These are phyloP conservation scores for Pseudogymnoascus pannorum DNA, from an alignment of 2,329 filamentous ascomycete species.

Conservation along the genomic window DNA sequence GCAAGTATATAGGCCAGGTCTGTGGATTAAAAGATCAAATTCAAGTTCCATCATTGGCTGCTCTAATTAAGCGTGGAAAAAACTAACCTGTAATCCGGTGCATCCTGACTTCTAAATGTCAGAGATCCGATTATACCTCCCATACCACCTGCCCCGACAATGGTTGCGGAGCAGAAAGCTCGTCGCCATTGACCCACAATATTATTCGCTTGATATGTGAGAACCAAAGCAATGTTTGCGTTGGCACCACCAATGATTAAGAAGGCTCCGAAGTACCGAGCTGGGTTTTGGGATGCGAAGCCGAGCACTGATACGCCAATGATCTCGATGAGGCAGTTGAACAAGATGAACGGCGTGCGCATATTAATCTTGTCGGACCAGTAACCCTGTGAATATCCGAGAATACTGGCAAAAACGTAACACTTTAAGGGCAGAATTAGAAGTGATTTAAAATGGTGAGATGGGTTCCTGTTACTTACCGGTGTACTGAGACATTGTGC, in stretches of 20 bases:
- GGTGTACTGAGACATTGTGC: slow-evolving; percentile 47
- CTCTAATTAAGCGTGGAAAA: background rate
- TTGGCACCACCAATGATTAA: slow-evolving; percentile 35
- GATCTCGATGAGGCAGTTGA: slow-evolving; percentile 38
- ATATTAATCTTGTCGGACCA: slow-evolving; percentile 43
- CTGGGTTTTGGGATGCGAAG: slow-evolving; percentile 39
- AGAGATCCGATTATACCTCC: slow-evolving; percentile 71
- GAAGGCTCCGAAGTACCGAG: slow-evolving; percentile 47
- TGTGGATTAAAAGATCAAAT: background rate
- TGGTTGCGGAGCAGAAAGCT: slow-evolving; percentile 66
- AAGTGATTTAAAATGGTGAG: background rate
- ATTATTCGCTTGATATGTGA: slow-evolving; percentile 82
- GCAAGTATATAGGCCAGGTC: slow-evolving; percentile 14
- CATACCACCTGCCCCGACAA: slow-evolving; percentile 69
- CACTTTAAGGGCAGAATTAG: background rate
- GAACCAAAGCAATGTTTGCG: slow-evolving; percentile 64
- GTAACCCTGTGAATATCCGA: slow-evolving; percentile 38
- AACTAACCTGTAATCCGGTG: slow-evolving; percentile 37
- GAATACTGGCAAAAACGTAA: slow-evolving; percentile 37
- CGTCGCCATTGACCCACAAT: slow-evolving; percentile 85
- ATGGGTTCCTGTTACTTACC: slow-evolving; percentile 21
- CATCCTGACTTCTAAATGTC: slow-evolving; percentile 58
- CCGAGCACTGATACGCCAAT: slow-evolving; percentile 35
- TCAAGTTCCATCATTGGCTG: background rate
- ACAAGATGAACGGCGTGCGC: slow-evolving; percentile 42